Evolutionary conservation across 306 rosid species (phyloP), one percentile per base, ranked within the genome.

Genomic region (Quercus aquifolioides): DNA sequence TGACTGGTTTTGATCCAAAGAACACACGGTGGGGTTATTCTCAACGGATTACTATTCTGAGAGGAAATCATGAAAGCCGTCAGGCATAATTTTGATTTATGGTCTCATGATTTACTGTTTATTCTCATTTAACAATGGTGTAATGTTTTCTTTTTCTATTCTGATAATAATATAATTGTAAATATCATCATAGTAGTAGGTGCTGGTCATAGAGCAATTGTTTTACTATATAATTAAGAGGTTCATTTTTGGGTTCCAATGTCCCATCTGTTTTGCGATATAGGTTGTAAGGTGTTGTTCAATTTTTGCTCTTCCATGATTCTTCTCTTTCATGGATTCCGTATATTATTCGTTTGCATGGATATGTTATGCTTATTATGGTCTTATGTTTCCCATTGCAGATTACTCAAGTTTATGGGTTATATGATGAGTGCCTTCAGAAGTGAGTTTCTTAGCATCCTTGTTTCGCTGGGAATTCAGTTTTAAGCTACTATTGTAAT

Each of bases 41-140:
- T 58, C 99, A 93, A 63, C 93, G 98, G 33, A 91, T 96, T 69
- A 96, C 97, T 80, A 96, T 96, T 85, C 86, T 96, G 57, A 89
- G 98, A 84, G 99, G 98, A 86, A 96, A 96, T 86, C 99, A 96
- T 80, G 98, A 96, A 88, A 96, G 99, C 81, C 98, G 99, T 31
- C 98, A 96, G 98, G 99, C 93, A 82, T 77, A 81, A 55, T 75
- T 81, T 78, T 65, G 6, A 51, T 71, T 33, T 49, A 67, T 33
- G 62, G 26, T 23, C 57, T 43, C 46, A 46, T 58, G 55, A 25
- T 62, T 55, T 74, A 59, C 55, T 68, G 5, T 41, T 80, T 73
- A 10, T 54, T 26, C 4, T 79, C 35, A 19, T 31, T 38, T 13
- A 20, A 7, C 25, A 38, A 33, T 46, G n/a, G 1, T 19, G 52